Conservation (phyloP, 495 filamentous ascomycete genomes). For the Aspergillus wentii region DNA sequence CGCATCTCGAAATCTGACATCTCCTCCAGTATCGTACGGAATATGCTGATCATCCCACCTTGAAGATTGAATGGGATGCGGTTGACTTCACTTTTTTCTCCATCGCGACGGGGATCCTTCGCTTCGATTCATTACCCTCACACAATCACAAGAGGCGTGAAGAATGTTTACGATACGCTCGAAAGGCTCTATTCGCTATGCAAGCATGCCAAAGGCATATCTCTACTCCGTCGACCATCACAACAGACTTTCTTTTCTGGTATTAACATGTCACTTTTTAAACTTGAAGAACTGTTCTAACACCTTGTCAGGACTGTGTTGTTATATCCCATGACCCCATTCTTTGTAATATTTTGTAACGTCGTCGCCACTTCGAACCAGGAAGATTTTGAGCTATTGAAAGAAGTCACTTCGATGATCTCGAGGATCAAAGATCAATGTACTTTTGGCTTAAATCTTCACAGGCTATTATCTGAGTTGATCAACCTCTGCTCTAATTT, state of each 20-base stretch:
- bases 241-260: too few species aligned
- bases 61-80: conserved; percentile 1
- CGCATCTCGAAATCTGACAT: background rate
- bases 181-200: background rate
- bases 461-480: conserved; percentile 1
- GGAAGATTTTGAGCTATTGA: conserved; percentile 14
- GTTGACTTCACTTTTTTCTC: conserved; percentile 2
- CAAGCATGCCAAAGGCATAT: background rate
- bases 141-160: conserved; percentile 1
- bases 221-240: too few species aligned
- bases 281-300: background rate
- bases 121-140: background rate
- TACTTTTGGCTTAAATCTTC: background rate
- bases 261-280: too few species aligned
- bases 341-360: conserved; percentile 31
- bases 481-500: background rate
- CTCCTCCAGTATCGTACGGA: background rate
- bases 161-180: background rate
- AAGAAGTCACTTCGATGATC: background rate
- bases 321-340: conserved; percentile 24
- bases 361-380: conserved; percentile 26
- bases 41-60: background rate
- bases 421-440: conserved; percentile 1
- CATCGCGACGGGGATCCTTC: background rate
- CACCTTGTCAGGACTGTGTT: conserved; percentile 28